Base-by-base conservation (phyloP, 768 basidiomycete species). In the Pleurotus sapidus region DNA sequence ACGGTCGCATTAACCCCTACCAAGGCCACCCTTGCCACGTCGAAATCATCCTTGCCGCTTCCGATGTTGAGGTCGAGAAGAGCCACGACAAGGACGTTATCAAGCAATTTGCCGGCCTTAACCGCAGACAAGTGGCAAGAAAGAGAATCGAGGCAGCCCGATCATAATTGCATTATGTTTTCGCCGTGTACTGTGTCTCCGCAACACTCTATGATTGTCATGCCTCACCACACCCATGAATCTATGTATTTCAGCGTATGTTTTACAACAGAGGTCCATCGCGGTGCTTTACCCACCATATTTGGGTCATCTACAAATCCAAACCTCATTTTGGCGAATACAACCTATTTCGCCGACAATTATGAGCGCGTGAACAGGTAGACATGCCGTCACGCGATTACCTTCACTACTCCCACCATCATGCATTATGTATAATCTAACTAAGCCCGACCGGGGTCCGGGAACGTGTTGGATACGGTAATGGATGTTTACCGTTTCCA, bases 1-100 rank as follows among this genome's bases (percentile, higher is more conserved):
- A 95, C 67, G 93, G 93, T 84, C 89, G 93, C 58, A 95, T 95
- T 77, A 99, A 99, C 79, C 96, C 97, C 37, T 98, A 98, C 86
- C 93, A 97, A 76, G 96, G 96, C 43, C 93, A 95, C 77, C 97
- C 97, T 42, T 90, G 88, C 74, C 97, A 98, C 69, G 89, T 98
- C 63, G 96, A 98, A 73, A 86, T 95, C 71, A 93, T 98, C 71
- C 87, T 98, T 61, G 77, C 86, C 49, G 88, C 88, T 55, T 76
- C 84, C 39, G 87, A 88, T 40, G 84, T 81, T 61, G 88, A 93
- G 72, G 94, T 98, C 50, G 92, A 96, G 79, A 92, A 94, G 73
- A 87, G 87, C 71, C 95, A 91, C 66, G 93, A 95, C 77, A 88
- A 90, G 73, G 75, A 43, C 37, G 58, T 46, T 27, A 38, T 82